A percentile compares a stretch with the other conserved stretches of the same genome.
Conservation (phyloP, 805 yeast genomes). For the Pichia manshurica region DNA sequence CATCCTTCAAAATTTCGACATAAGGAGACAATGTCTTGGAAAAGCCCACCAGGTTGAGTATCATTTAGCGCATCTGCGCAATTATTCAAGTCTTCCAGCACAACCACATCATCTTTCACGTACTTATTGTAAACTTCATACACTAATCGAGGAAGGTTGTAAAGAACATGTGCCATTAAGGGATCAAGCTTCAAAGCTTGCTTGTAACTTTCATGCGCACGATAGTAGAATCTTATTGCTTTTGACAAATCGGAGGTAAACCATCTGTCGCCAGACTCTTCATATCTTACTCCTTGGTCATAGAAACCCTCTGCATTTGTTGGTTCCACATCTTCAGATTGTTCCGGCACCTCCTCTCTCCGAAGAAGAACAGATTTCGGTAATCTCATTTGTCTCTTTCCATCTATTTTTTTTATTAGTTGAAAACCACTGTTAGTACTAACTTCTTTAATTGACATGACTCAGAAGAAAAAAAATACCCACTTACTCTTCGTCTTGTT, state of each 20-base stretch:
- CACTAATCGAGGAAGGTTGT: conserved; percentile 54
- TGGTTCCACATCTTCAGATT: conserved; percentile 21
- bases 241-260: conserved; percentile 58
- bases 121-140: conserved; percentile 53
- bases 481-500: too few relatives aligned
- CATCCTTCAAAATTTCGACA: conserved; percentile 37
- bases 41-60: conserved; percentile 26
- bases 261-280: conserved; percentile 78
- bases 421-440: too few relatives aligned
- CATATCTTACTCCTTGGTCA: conserved; percentile 54
- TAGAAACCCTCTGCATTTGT: conserved; percentile 47
- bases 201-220: conserved; percentile 43
- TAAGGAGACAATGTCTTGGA: conserved; percentile 35
- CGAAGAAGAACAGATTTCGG: conserved; percentile 13
- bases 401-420: not conserved
- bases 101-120: conserved; percentile 42
- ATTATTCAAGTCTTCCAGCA: conserved; percentile 28
- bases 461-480: too few relatives aligned
- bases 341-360: conserved; percentile 8
- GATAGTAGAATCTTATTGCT: conserved; percentile 57
- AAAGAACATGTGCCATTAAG: conserved; percentile 41
- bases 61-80: conserved; percentile 29
- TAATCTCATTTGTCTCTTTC: conserved; percentile 13
- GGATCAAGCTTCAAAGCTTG: conserved; percentile 30
- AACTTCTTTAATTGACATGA: too few relatives aligned